A percentile compares a stretch with the other conserved stretches of the same genome.
Conservation (phyloP, 2,329 filamentous ascomycete genomes). For the Teratosphaeria viscida region DNA sequence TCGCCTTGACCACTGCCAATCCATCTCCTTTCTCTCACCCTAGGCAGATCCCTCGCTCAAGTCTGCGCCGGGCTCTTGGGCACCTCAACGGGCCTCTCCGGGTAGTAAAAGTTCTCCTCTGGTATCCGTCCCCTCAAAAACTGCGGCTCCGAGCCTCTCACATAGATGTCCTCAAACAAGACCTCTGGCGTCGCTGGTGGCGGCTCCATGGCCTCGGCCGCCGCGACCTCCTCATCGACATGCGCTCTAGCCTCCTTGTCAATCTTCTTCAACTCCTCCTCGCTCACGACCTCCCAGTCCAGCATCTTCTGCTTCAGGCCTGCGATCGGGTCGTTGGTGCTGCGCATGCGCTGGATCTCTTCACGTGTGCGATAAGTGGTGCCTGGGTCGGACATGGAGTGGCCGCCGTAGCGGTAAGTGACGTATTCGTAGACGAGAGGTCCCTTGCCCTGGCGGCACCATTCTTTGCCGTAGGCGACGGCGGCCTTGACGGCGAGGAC, state of each 20-base stretch:
- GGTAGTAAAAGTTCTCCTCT: constrained; percentile 84
- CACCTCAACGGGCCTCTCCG: constrained; percentile 16
- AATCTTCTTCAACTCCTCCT: constrained; percentile 91
- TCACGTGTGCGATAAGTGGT: constrained; percentile 97
- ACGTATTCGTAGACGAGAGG: constrained; percentile 97
- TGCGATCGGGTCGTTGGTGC: constrained; percentile 95
- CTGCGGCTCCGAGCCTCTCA: constrained; percentile 72
- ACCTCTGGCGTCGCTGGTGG: constrained; percentile 74
- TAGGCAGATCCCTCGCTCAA: neutral
- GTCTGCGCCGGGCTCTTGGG: constrained; percentile 22
- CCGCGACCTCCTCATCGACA: constrained; percentile 82
- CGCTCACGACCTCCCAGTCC: constrained; percentile 82
- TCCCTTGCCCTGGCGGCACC: constrained; percentile 70
- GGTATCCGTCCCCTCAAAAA: constrained; percentile 79
- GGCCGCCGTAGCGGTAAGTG: constrained; percentile 97
- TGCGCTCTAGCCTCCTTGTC: constrained; percentile 84
- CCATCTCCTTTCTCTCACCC: neutral
- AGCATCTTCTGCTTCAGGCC: constrained; percentile 96
- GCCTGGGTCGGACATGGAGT: constrained; percentile 99
- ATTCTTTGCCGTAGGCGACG: constrained; percentile 87
- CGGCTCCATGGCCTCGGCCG: constrained; percentile 75
- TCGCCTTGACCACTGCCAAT: neutral
- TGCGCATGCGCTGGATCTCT: constrained; percentile 99
- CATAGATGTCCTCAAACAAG: constrained; percentile 94
- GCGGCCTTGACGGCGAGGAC: constrained; percentile 95